Evolutionary conservation across 331 rosid genomes (phyloP), one percentile per base, ranked within the genome.

Genomic region (Prunus yedoensis): DNA sequence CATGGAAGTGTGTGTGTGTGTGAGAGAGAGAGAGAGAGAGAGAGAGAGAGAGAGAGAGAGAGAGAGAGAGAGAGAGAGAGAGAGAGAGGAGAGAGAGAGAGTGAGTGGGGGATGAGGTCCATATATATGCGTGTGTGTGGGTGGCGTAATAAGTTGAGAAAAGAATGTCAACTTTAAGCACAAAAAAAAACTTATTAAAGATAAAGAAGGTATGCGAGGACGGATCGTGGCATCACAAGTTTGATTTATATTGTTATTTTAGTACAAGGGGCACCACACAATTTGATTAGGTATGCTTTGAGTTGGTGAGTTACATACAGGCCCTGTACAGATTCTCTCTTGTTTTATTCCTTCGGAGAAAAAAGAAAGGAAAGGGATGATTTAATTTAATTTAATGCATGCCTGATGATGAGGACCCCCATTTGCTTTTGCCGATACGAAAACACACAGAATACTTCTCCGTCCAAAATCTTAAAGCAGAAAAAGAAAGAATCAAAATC

Each of bases 171-270:
- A 69, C 83, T 87, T 78, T 81, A 18, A 38, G 32, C 58, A 18
- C 47, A 27, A 71, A 54, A 73, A 21, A 28, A 63, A 28, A 63
- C 23, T 15, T 6, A 61, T 13, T 61, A 16, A 60, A 52, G 66
- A 68, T 52, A 65, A 73, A 67, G 41, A 67, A 49, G 73, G 78
- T 71, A 13, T 3, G 74, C 85, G 70, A 81, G 61, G 88, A 41
- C 87, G 85, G 89, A 79, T 88, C 92, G 65, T 84, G 68, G 89
- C 95, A 87, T 90, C 87, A 43, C 53, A 11, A 15, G 14, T 11
- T 13, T 13, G 53, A 10, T 49, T 11, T 11, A 2, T 49, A 49
- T 49, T 11, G 16, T 49, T 11, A 13, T 15, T 11, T 49, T 49
- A 15, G 53, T 3, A 4, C 18, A 49, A 49, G 66, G 28, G 66